These are phyloP conservation scores for Rosa lucieae DNA, from an alignment of 306 rosid genomes.

Conservation along the genomic window DNA sequence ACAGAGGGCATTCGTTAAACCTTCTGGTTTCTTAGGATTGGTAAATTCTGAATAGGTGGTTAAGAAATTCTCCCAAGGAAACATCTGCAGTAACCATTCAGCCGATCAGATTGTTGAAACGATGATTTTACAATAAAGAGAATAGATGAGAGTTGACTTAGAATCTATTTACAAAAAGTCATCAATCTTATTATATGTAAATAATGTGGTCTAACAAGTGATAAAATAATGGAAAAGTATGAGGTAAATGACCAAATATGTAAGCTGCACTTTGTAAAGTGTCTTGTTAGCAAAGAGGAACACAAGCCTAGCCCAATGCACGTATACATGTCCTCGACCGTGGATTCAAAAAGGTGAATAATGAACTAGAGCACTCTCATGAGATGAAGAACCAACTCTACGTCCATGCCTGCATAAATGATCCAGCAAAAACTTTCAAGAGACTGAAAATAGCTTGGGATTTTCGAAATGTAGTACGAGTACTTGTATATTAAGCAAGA, in stretches of 20 bases:
- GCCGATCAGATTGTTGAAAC: slow-evolving; percentile 24
- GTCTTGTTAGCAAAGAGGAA: background rate
- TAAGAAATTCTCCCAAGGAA: slow-evolving; percentile 80
- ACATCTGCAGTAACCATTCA: slow-evolving; percentile 61
- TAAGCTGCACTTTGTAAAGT: background rate
- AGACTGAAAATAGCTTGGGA: background rate
- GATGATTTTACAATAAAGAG: background rate
- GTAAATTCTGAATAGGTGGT: slow-evolving; percentile 25
- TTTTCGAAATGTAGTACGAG: background rate
- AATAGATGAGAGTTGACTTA: background rate
- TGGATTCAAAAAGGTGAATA: background rate
- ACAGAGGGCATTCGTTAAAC: slow-evolving; percentile 97
- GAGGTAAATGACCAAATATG: background rate
- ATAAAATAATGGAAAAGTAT: background rate
- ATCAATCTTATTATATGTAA: background rate
- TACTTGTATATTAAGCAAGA: background rate
- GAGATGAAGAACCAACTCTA: background rate
- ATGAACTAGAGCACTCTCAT: background rate
- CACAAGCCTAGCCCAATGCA: background rate
- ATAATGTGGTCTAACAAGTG: background rate
- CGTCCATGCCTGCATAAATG: background rate
- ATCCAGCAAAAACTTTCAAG: background rate
- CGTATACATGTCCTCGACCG: background rate
- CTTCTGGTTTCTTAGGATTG: slow-evolving; percentile 77
- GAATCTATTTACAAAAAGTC: background rate